Evolutionary conservation across 805 yeast species (phyloP).

Genomic region (Ogataea salicorniae): DNA sequence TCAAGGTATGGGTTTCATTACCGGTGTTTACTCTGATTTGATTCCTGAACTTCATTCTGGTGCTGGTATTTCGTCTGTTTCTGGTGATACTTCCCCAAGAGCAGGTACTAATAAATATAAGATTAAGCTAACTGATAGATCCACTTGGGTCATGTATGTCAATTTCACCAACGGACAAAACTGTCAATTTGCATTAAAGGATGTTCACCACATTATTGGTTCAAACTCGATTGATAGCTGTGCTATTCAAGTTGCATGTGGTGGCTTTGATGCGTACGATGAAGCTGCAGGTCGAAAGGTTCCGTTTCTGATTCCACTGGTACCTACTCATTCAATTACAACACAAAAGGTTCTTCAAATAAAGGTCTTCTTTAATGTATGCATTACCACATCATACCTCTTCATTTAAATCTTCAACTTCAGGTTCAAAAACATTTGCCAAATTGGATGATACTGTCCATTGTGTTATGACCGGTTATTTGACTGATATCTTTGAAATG

Average conservation of each 20-base stretch:
- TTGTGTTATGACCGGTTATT: slow-evolving; percentile 43
- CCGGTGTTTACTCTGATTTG: slow-evolving; percentile 54
- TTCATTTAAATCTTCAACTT: slow-evolving; percentile 30
- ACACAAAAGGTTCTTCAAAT: slow-evolving; percentile 40
- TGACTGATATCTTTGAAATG: slow-evolving; percentile 38
- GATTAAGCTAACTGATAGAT: slow-evolving; percentile 45
- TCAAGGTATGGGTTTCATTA: slow-evolving; percentile 80
- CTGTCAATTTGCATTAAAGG: slow-evolving; percentile 22
- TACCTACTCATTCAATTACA: slow-evolving; percentile 40
- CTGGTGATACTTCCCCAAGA: slow-evolving; percentile 37
- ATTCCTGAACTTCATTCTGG: slow-evolving; percentile 48
- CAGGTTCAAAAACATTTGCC: slow-evolving; percentile 29
- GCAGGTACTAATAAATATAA: slow-evolving; percentile 47
- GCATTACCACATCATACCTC: slow-evolving; percentile 49
- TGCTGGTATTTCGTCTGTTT: slow-evolving; percentile 53
- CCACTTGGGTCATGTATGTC: slow-evolving; percentile 61
- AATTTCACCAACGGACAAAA: slow-evolving; percentile 38
- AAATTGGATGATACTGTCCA: slow-evolving; percentile 45
- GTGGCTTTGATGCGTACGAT: slow-evolving; percentile 45
- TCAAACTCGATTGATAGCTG: slow-evolving; percentile 41
- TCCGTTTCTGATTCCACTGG: slow-evolving; percentile 33
- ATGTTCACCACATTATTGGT: slow-evolving; percentile 36
- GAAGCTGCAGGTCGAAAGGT: slow-evolving; percentile 53
- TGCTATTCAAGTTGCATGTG: slow-evolving; percentile 56
- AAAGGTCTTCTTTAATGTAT: slow-evolving; percentile 41